These are phyloP conservation scores for Spathaspora hagerdaliae DNA, from an alignment of 805 yeast species.

Conservation along the genomic window DNA sequence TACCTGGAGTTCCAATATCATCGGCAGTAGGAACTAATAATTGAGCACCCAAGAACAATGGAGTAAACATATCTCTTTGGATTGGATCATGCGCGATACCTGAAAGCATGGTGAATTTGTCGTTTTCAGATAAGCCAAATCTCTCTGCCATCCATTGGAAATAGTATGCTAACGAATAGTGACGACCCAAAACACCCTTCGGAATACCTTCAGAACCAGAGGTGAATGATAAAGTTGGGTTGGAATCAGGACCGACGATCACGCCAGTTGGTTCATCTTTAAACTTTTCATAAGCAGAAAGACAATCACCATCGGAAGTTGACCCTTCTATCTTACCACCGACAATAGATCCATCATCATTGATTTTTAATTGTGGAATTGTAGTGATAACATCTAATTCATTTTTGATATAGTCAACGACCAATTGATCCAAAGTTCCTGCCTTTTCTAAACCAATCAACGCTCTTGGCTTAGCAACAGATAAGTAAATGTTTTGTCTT, in stretches of 20 bases:
- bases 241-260: slow-evolving; percentile 93
- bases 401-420: slow-evolving; percentile 67
- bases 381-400: slow-evolving; percentile 71
- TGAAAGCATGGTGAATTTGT: slow-evolving; percentile 93
- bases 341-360: slow-evolving; percentile 65
- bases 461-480: slow-evolving; percentile 92
- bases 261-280: slow-evolving; percentile 74
- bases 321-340: slow-evolving; percentile 48
- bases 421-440: slow-evolving; percentile 73
- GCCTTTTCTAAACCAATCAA: slow-evolving; percentile 88
- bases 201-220: slow-evolving; percentile 98
- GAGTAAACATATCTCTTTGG: slow-evolving; percentile 98
- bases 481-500: slow-evolving; percentile 87
- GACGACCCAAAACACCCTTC: slow-evolving; percentile 98
- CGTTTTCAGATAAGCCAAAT: slow-evolving; percentile 72
- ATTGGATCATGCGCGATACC: slow-evolving; percentile 99
- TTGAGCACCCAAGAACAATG: slow-evolving; percentile 92
- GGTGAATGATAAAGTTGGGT: slow-evolving; percentile 94
- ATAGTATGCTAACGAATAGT: slow-evolving; percentile 92
- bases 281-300: slow-evolving; percentile 42
- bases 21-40: slow-evolving; percentile 91
- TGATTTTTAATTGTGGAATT: slow-evolving; percentile 73
- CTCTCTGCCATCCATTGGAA: slow-evolving; percentile 97
- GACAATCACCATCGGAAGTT: slow-evolving; percentile 37
- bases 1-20: slow-evolving; percentile 98